A percentile compares a stretch with the other conserved stretches of the same genome.
phyloP scores from a whole-genome alignment of 2,329 filamentous ascomycete genomes.

The Pseudocercospora pini-densiflorae region DNA sequence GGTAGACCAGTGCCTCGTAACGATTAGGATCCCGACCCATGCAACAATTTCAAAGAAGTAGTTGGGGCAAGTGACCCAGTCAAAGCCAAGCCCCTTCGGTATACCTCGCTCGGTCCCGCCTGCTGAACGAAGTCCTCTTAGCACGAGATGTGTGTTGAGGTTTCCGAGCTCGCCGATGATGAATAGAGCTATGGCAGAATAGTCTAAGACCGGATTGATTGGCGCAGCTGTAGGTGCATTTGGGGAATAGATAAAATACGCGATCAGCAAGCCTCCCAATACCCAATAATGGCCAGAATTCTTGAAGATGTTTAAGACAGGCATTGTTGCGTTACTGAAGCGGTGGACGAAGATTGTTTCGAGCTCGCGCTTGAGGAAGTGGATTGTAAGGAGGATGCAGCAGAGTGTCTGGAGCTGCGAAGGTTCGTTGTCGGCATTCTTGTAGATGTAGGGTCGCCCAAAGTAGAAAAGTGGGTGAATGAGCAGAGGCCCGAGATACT shows the following conservation, averaged over 20 bases:
- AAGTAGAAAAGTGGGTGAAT: slow-evolving; percentile 77
- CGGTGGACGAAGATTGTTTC: slow-evolving; percentile 95
- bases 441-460: slow-evolving; percentile 74
- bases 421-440: slow-evolving; percentile 49
- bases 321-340: slow-evolving; percentile 96
- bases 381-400: slow-evolving; percentile 73
- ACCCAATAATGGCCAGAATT: slow-evolving; percentile 96
- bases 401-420: slow-evolving; percentile 74
- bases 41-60: slow-evolving; percentile 91
- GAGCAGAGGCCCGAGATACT: slow-evolving; percentile 90
- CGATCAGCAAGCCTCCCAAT: slow-evolving; percentile 77
- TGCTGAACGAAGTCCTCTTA: slow-evolving; percentile 75
- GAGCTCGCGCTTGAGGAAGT: slow-evolving; percentile 94
- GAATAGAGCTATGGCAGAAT: slow-evolving; percentile 73
- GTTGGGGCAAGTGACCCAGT: slow-evolving; percentile 90
- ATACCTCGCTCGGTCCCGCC: slow-evolving; percentile 89
- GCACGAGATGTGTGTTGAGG: slow-evolving; percentile 75
- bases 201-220: slow-evolving; percentile 61
- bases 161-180: slow-evolving; percentile 80
- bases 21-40: slow-evolving; percentile 81
- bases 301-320: slow-evolving; percentile 85
- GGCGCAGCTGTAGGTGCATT: slow-evolving; percentile 66
- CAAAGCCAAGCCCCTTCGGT: slow-evolving; percentile 82
- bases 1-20: slow-evolving; percentile 79
- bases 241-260: slow-evolving; percentile 83